Evolutionary conservation across 1,139 yeast genomes (phyloP).

Genomic region (Hansenula anomala): DNA sequence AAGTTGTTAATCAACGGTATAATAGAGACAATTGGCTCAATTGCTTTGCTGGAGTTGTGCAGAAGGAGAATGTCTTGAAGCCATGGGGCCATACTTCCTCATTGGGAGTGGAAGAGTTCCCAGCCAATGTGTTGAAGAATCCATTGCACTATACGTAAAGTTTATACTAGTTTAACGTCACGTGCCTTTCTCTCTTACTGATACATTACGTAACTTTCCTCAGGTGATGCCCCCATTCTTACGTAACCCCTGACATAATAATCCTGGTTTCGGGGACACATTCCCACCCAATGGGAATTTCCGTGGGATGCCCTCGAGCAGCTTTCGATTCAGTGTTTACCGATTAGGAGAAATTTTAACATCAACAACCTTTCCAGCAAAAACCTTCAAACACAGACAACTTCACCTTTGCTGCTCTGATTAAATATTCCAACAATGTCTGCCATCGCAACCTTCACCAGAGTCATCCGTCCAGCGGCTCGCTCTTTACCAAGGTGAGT

Average conservation of each 20-base stretch:
- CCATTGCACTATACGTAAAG: not conserved
- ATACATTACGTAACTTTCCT: too few relatives aligned
- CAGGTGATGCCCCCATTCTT: too few relatives aligned
- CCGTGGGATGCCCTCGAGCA: too few relatives aligned
- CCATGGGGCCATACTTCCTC: conserved; percentile 6
- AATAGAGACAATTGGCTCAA: conserved; percentile 3
- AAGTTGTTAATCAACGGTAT: conserved; percentile 1
- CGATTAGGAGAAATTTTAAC: not conserved
- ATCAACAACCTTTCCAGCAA: not conserved
- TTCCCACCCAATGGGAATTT: too few relatives aligned
- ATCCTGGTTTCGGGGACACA: too few relatives aligned
- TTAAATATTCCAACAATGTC: too few relatives aligned
- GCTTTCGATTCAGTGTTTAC: too few relatives aligned
- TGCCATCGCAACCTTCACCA: conserved; percentile 16
- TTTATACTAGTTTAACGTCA: too few relatives aligned
- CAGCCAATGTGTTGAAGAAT: not conserved
- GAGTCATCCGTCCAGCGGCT: conserved; percentile 14
- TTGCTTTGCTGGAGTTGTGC: conserved; percentile 3
- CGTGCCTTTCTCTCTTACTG: too few relatives aligned
- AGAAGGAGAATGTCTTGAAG: conserved; percentile 1
- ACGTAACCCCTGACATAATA: too few relatives aligned
- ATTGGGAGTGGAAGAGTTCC: conserved; percentile 2
- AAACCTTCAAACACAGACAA: too few relatives aligned
- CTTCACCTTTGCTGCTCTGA: too few relatives aligned
- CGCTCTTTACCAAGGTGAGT: conserved; percentile 21